phyloP scores from a whole-genome alignment of 352 stramenopile genomes.

The Nannochloropsis limnetica region DNA sequence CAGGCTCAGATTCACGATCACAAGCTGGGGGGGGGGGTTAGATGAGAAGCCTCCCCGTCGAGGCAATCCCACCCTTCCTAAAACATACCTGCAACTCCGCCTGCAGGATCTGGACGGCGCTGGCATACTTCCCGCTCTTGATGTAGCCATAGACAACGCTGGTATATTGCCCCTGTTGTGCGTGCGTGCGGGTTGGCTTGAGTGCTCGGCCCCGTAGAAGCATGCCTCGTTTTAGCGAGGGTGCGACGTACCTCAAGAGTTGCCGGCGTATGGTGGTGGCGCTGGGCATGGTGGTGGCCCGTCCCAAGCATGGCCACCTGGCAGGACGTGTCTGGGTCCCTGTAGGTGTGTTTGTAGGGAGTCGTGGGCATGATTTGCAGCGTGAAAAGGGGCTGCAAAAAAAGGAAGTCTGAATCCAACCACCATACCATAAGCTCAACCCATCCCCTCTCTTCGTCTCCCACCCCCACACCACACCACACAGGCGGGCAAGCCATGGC shows the following conservation, averaged over 20 bases:
- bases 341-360: not conserved
- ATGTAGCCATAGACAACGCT: conserved; percentile 85
- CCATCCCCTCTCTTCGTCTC: not conserved
- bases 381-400: not conserved
- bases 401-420: too few relatives aligned
- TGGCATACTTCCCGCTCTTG: conserved; percentile 79
- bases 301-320: not conserved
- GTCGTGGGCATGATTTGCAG: not conserved
- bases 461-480: not conserved
- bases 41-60: not conserved
- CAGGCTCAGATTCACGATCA: not conserved
- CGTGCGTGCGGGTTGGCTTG: not conserved
- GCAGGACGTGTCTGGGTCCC: not conserved
- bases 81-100: conserved; percentile 59
- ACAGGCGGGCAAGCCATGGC: not conserved
- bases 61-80: conserved; percentile 19
- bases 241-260: not conserved
- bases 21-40: not conserved
- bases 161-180: conserved; percentile 65
- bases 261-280: not conserved
- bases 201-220: not conserved
- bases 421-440: too few relatives aligned
- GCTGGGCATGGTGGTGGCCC: not conserved
- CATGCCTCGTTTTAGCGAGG: not conserved
- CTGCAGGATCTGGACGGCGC: conserved; percentile 79